These are phyloP conservation scores for Penicillium pancosmium DNA, from an alignment of 495 filamentous ascomycete species.

Conservation along the genomic window DNA sequence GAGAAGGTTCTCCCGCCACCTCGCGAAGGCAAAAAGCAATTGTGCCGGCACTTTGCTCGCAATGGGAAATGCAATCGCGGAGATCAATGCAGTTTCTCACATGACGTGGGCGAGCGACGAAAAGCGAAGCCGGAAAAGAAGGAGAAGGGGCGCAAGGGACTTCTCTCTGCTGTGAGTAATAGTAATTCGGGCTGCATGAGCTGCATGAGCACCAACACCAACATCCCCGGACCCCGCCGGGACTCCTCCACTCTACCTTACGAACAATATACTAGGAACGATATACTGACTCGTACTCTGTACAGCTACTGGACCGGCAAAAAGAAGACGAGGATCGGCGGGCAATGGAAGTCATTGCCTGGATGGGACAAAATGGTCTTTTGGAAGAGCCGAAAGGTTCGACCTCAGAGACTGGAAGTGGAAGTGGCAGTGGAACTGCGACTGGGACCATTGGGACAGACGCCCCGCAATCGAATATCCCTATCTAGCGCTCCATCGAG, in stretches of 20 bases:
- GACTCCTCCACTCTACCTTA: neutral
- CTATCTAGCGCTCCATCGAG: too few species aligned
- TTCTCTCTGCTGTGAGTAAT: slow-evolving; percentile 53
- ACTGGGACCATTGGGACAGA: too few species aligned
- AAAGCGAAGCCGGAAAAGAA: slow-evolving; percentile 38
- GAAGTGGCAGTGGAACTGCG: too few species aligned
- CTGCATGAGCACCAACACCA: too few species aligned
- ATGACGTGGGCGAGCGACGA: slow-evolving; percentile 39
- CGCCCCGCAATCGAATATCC: too few species aligned
- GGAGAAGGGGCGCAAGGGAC: slow-evolving; percentile 41
- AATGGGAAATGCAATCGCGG: slow-evolving; percentile 50
- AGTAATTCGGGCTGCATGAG: too few species aligned
- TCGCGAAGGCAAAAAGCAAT: slow-evolving; percentile 38
- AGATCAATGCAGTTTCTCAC: slow-evolving; percentile 48
- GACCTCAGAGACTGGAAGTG: neutral
- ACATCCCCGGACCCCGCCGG: too few species aligned
- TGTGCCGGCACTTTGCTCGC: slow-evolving; percentile 51
- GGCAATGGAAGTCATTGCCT: slow-evolving; percentile 47
- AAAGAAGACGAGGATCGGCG: slow-evolving; percentile 46
- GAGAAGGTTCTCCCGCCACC: slow-evolving; percentile 46
- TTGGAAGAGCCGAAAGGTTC: slow-evolving; percentile 20
- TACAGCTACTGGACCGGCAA: slow-evolving; percentile 50
- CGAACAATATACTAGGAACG: neutral
- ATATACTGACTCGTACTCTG: slow-evolving; percentile 1
- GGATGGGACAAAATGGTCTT: slow-evolving; percentile 47